A percentile compares a stretch with the other conserved stretches of the same genome.
These are phyloP conservation scores for Graphiopsis chlorocephala DNA, from an alignment of 2,329 filamentous ascomycete species.

Conservation along the genomic window DNA sequence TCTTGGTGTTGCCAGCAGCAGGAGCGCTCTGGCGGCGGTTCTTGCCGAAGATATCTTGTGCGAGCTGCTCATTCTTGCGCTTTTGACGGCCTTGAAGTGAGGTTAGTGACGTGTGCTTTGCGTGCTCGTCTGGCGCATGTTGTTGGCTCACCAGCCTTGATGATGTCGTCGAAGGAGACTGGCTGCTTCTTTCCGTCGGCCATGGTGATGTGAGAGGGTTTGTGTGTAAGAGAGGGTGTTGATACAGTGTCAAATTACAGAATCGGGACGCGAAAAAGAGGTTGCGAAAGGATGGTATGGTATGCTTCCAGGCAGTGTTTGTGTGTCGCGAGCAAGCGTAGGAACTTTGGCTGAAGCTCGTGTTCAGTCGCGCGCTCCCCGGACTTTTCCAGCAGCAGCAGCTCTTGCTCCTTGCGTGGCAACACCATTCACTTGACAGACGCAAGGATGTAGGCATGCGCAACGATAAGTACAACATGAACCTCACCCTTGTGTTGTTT, in stretches of 20 bases:
- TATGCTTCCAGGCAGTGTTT: neutral
- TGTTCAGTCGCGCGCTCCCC: neutral
- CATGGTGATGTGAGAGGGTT: neutral
- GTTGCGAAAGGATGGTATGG: neutral
- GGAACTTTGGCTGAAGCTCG: neutral
- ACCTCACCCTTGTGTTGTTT: neutral
- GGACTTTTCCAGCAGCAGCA: neutral
- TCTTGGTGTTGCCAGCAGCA: slow-evolving; percentile 41
- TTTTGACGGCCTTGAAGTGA: slow-evolving; percentile 16
- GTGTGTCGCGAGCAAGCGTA: neutral
- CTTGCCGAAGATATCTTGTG: slow-evolving; percentile 68
- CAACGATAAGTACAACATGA: neutral
- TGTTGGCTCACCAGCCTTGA: slow-evolving; percentile 46
- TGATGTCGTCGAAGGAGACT: slow-evolving; percentile 51
- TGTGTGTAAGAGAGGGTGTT: neutral
- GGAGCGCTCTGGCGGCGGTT: slow-evolving; percentile 57
- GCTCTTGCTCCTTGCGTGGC: neutral
- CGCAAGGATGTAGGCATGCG: neutral
- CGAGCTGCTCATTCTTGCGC: slow-evolving; percentile 46
- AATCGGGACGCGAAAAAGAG: neutral
- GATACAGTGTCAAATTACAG: neutral
- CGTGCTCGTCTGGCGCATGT: neutral
- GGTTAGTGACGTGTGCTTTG: slow-evolving; percentile 5
- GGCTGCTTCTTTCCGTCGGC: slow-evolving; percentile 22
- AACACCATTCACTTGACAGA: neutral